Evolutionary conservation across 208 protist genomes (phyloP).

Genomic region (Acanthamoeba divionensis): DNA sequence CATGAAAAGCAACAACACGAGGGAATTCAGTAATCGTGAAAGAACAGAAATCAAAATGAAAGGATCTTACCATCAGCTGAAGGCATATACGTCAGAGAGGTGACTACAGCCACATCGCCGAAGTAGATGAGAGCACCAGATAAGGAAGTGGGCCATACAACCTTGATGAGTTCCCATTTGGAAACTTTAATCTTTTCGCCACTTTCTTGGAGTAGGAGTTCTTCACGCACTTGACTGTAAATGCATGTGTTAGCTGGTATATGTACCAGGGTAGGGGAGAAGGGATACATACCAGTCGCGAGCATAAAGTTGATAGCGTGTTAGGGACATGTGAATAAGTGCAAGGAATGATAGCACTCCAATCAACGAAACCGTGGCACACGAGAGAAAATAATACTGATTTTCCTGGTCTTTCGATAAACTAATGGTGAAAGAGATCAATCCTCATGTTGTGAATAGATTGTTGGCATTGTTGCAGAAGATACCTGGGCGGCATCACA

Average conservation of each 20-base stretch:
- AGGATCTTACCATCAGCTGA: background rate
- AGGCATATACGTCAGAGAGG: slow-evolving; percentile 11
- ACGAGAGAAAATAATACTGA: background rate
- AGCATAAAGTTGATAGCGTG: background rate
- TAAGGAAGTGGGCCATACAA: slow-evolving; percentile 2
- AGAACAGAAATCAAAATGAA: background rate
- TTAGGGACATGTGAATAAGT: background rate
- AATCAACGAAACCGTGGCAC: background rate
- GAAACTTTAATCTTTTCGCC: background rate
- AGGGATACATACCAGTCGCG: background rate
- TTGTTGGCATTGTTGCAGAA: too few species aligned
- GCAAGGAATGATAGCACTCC: background rate
- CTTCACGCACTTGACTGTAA: background rate
- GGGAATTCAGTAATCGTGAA: background rate
- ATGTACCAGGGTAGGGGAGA: background rate
- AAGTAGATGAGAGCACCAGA: slow-evolving; percentile 22
- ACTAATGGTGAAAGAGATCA: background rate
- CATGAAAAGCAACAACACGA: background rate
- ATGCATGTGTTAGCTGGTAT: background rate
- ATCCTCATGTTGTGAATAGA: too few species aligned
- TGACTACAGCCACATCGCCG: background rate
- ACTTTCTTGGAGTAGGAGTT: background rate
- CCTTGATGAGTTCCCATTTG: slow-evolving; percentile 13
- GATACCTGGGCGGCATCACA: too few species aligned
- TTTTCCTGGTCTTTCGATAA: background rate